These are phyloP conservation scores for Colletotrichum melonis DNA, from an alignment of 2,329 filamentous ascomycete genomes.

Conservation along the genomic window DNA sequence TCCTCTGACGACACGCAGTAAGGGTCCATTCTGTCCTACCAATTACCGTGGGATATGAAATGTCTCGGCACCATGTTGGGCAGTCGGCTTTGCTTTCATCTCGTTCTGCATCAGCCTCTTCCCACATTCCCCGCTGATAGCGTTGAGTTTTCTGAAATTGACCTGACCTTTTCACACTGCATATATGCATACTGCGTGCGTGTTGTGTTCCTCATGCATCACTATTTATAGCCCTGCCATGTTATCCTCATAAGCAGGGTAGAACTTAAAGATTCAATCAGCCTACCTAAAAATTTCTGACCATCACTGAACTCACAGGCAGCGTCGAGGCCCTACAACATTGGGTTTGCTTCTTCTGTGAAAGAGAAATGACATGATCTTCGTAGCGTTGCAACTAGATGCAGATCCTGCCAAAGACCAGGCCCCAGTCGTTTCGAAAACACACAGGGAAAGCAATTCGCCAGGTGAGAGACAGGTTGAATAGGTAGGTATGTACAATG, in stretches of 20 bases:
- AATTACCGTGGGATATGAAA: not conserved
- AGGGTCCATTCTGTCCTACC: not conserved
- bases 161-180: conserved; percentile 3
- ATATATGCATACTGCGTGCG: not conserved
- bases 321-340: not conserved
- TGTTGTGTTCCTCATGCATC: not conserved
- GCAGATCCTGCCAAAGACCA: not conserved
- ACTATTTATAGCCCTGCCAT: conserved; percentile 12
- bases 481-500: no score
- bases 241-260: not conserved
- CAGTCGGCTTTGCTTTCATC: not conserved
- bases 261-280: not conserved
- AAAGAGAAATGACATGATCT: not conserved
- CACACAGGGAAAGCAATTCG: not conserved
- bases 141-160: not conserved
- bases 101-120: not conserved
- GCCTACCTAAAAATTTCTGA: not conserved
- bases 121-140: conserved; percentile 1
- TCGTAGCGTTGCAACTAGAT: not conserved
- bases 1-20: not conserved
- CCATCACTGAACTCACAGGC: not conserved
- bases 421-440: not conserved
- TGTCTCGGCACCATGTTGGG: not conserved
- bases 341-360: conserved; percentile 5
- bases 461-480: not conserved